These are phyloP conservation scores for Penicillium canariense DNA, from an alignment of 495 filamentous ascomycete species.

Conservation along the genomic window DNA sequence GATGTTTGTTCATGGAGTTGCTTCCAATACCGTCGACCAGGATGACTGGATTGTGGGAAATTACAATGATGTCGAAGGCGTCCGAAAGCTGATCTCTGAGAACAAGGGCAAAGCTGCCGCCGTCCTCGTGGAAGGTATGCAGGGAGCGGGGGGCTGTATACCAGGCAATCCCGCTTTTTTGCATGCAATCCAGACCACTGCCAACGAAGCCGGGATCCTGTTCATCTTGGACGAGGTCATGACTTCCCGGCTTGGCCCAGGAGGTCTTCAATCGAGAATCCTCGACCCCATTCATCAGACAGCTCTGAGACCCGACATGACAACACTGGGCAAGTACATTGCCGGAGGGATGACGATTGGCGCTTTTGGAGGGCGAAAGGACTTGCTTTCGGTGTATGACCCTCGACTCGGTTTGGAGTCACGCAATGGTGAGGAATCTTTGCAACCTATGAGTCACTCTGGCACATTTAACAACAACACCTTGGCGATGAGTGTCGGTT, in stretches of 20 bases:
- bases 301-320: slow-evolving; percentile 53
- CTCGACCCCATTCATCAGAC: slow-evolving; percentile 13
- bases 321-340: slow-evolving; percentile 61
- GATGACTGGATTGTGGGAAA: slow-evolving; percentile 46
- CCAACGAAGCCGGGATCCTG: slow-evolving; percentile 38
- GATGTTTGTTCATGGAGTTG: slow-evolving; percentile 7
- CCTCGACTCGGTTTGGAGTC: slow-evolving; percentile 25
- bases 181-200: slow-evolving; percentile 32
- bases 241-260: slow-evolving; percentile 52
- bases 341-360: slow-evolving; percentile 64
- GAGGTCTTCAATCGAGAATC: slow-evolving; percentile 39
- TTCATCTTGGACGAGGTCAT: slow-evolving; percentile 67
- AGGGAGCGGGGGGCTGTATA: slow-evolving; percentile 53
- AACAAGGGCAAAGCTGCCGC: slow-evolving; percentile 42
- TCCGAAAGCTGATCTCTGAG: slow-evolving; percentile 6
- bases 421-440: not conserved
- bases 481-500: slow-evolving; percentile 55
- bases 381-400: slow-evolving; percentile 44
- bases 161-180: slow-evolving; percentile 45
- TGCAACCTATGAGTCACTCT: slow-evolving; percentile 40
- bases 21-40: slow-evolving; percentile 20
- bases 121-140: slow-evolving; percentile 60
- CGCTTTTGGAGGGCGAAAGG: slow-evolving; percentile 58
- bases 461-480: slow-evolving; percentile 72
- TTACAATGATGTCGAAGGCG: slow-evolving; percentile 44